Percentiles rank a stretch among this genome's conserved stretches.
Conservation (phyloP, 148 eudicot species). For the Rhododendron kiyosumense region DNA sequence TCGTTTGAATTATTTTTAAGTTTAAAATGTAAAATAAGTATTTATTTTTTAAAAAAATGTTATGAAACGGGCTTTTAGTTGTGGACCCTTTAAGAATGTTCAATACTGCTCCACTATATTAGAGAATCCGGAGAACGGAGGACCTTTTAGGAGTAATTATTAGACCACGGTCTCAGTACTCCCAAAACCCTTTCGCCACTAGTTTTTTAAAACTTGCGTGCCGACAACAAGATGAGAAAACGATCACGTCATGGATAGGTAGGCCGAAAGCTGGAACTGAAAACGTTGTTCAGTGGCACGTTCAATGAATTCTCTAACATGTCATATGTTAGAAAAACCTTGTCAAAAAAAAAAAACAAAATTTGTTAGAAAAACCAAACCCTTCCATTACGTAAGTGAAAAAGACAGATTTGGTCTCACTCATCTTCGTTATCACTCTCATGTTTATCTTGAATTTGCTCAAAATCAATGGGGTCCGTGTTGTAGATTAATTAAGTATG, state of each 20-base stretch:
- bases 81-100: too few relatives aligned
- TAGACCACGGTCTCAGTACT: neutral
- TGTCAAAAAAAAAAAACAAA: too few relatives aligned
- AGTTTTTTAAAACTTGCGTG: neutral
- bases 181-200: neutral
- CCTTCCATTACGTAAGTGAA: neutral
- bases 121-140: too few relatives aligned
- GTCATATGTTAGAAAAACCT: neutral
- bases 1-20: too few relatives aligned
- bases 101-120: too few relatives aligned
- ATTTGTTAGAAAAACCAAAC: too few relatives aligned
- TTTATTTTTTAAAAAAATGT: too few relatives aligned
- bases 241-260: neutral
- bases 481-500: neutral
- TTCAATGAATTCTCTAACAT: neutral
- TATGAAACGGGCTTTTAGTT: too few relatives aligned
- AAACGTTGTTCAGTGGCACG: neutral
- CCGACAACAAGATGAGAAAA: neutral
- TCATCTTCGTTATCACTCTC: neutral
- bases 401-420: neutral
- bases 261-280: neutral
- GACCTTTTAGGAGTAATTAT: too few relatives aligned
- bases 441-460: neutral
- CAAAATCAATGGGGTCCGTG: neutral
- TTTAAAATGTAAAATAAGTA: too few relatives aligned